Evolutionary conservation across 306 rosid species (phyloP).

Genomic region (Gastrolobium villosum): DNA sequence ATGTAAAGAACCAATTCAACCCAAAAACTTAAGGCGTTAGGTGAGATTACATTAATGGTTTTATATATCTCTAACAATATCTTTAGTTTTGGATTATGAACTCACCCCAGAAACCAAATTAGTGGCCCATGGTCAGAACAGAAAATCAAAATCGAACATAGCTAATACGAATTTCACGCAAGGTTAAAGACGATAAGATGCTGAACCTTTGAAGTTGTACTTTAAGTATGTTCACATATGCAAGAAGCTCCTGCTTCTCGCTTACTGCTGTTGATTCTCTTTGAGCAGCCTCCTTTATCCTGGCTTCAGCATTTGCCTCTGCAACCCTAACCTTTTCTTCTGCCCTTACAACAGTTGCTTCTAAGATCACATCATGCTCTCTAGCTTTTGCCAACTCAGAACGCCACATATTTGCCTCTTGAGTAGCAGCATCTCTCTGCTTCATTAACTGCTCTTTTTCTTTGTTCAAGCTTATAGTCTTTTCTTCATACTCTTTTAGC

Average conservation of each 20-base stretch:
- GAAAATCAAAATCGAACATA: neutral
- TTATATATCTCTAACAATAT: too few species aligned
- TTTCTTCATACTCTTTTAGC: conserved; percentile 79
- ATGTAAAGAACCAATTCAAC: too few species aligned
- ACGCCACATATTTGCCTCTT: conserved; percentile 97
- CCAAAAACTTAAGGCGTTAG: too few species aligned
- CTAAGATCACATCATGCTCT: conserved; percentile 86
- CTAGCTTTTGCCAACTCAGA: conserved; percentile 96
- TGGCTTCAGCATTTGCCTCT: conserved; percentile 79
- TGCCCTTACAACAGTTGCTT: conserved; percentile 88
- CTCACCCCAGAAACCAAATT: too few species aligned
- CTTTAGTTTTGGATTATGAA: too few species aligned
- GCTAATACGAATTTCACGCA: conserved; percentile 29
- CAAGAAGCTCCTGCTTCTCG: conserved; percentile 90
- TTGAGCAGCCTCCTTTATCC: conserved; percentile 82
- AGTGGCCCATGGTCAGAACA: neutral
- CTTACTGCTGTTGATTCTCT: conserved; percentile 73
- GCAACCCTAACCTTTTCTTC: conserved; percentile 94
- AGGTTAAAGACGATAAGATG: conserved; percentile 46
- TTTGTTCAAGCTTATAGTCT: conserved; percentile 59
- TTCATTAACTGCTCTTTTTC: conserved; percentile 81
- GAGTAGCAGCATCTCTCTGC: conserved; percentile 85
- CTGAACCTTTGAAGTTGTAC: conserved; percentile 91
- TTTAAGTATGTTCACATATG: conserved; percentile 80
- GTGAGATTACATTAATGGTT: too few species aligned